Percentiles rank a stretch among this genome's conserved stretches.
These are phyloP conservation scores for Cicer judaicum DNA, from an alignment of 306 rosid species.

Conservation along the genomic window DNA sequence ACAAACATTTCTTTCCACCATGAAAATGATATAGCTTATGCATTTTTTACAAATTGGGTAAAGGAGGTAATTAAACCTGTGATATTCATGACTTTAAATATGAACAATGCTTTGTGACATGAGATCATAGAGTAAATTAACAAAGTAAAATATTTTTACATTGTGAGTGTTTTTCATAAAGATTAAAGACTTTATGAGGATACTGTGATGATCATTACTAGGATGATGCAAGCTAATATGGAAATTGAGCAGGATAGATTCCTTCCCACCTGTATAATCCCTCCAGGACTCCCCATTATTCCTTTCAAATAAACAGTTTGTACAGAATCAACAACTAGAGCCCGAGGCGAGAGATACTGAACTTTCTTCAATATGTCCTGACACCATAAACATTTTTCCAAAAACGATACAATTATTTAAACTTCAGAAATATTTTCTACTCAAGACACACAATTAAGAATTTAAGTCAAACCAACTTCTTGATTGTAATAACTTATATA, in stretches of 20 bases:
- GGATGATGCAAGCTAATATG: constrained; percentile 10
- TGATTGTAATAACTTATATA: constrained; percentile 20
- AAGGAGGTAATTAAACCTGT: constrained; percentile 2
- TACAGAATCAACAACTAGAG: constrained; percentile 82
- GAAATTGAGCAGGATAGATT: constrained; percentile 22
- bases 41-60: constrained; percentile 21
- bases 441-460: constrained; percentile 26
- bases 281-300: constrained; percentile 91
- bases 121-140: constrained; percentile 14
- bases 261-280: constrained; percentile 66
- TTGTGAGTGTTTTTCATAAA: not conserved
- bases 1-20: constrained; percentile 26
- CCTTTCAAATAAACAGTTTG: constrained; percentile 91
- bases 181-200: constrained; percentile 15
- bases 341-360: constrained; percentile 73
- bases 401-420: constrained; percentile 34
- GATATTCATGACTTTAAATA: constrained; percentile 3
- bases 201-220: constrained; percentile 9
- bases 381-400: constrained; percentile 3
- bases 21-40: constrained; percentile 31
- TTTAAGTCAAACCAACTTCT: not conserved
- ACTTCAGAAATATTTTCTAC: constrained; percentile 21
- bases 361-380: constrained; percentile 88
- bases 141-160: constrained; percentile 2
- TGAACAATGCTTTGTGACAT: not conserved